A percentile compares a stretch with the other conserved stretches of the same genome.
These are phyloP conservation scores for Penicillium silybi DNA, from an alignment of 495 filamentous ascomycete species.

Conservation along the genomic window DNA sequence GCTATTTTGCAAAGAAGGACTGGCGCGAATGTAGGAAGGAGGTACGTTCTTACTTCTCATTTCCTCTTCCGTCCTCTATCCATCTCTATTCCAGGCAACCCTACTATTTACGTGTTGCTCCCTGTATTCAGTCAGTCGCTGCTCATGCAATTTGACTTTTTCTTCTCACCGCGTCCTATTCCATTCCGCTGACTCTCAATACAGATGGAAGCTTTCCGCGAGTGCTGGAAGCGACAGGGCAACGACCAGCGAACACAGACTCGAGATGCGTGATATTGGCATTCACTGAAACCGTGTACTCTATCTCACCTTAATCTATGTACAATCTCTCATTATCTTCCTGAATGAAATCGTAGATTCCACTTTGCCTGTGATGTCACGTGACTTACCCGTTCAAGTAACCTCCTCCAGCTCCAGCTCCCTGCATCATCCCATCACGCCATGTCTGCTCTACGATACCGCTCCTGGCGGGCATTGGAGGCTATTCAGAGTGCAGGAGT, in stretches of 20 bases:
- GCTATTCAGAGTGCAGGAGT: constrained; percentile 8
- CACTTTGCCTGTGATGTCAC: constrained; percentile 3
- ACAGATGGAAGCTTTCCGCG: constrained; percentile 88
- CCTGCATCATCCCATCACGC: constrained; percentile 5
- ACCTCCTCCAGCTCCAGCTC: constrained; percentile 7
- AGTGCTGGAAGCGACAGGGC: constrained; percentile 89
- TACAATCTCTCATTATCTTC: background rate
- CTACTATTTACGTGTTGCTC: too few relatives aligned
- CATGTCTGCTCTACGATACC: constrained; percentile 20
- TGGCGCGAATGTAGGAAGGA: constrained; percentile 88
- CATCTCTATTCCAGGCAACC: background rate
- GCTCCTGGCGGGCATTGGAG: constrained; percentile 17
- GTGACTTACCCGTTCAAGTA: constrained; percentile 5
- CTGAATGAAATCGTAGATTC: background rate
- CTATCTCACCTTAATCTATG: background rate
- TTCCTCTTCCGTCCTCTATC: background rate
- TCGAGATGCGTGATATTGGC: constrained; percentile 50
- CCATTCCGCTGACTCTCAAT: constrained; percentile 10
- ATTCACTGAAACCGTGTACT: background rate
- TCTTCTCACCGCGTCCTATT: background rate
- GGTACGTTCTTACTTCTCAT: constrained; percentile 51
- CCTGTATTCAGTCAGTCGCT: background rate
- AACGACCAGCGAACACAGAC: constrained; percentile 79
- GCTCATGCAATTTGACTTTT: background rate
- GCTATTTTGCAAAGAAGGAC: constrained; percentile 94